A percentile compares a stretch with the other conserved stretches of the same genome.
Evolutionary conservation across 352 stramenopile genomes (phyloP).

Genomic region (Phytophthora sansomeana): DNA sequence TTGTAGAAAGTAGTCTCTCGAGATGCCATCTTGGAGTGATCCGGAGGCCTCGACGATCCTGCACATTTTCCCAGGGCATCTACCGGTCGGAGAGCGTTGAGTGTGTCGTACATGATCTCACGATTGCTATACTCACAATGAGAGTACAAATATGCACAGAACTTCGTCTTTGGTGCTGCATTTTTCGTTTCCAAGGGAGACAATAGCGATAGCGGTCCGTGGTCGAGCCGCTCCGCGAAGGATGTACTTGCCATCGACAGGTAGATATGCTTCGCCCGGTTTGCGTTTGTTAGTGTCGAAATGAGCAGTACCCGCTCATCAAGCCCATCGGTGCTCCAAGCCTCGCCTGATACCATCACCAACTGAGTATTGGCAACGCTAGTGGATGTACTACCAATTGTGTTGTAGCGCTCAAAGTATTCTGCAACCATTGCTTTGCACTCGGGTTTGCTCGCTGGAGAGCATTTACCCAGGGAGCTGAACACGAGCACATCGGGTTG

Average conservation of each 20-base stretch:
- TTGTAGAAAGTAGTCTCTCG: slow-evolving; percentile 24
- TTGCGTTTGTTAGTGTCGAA: slow-evolving; percentile 21
- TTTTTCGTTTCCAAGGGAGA: not conserved
- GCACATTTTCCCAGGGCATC: slow-evolving; percentile 51
- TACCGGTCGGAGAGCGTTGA: slow-evolving; percentile 43
- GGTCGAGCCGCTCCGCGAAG: slow-evolving; percentile 42
- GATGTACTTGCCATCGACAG: slow-evolving; percentile 40
- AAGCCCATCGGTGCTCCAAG: slow-evolving; percentile 30
- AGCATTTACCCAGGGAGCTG: slow-evolving; percentile 7
- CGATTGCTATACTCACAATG: slow-evolving; percentile 44
- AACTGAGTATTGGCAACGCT: not conserved
- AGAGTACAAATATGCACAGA: slow-evolving; percentile 56
- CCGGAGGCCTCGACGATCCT: slow-evolving; percentile 4
- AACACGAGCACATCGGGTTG: slow-evolving; percentile 42
- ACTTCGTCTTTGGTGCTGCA: slow-evolving; percentile 15
- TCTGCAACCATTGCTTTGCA: slow-evolving; percentile 13
- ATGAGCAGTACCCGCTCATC: slow-evolving; percentile 36
- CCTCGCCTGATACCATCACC: slow-evolving; percentile 41
- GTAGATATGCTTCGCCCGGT: slow-evolving; percentile 27
- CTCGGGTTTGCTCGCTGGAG: not conserved
- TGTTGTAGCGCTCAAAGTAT: slow-evolving; percentile 7
- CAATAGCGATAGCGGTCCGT: slow-evolving; percentile 40
- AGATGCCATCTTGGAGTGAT: slow-evolving; percentile 2
- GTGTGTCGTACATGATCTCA: slow-evolving; percentile 54
- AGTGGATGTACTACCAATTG: not conserved